phyloP scores from a whole-genome alignment of 257 asterid genomes.

The Knoxia roxburghii region DNA sequence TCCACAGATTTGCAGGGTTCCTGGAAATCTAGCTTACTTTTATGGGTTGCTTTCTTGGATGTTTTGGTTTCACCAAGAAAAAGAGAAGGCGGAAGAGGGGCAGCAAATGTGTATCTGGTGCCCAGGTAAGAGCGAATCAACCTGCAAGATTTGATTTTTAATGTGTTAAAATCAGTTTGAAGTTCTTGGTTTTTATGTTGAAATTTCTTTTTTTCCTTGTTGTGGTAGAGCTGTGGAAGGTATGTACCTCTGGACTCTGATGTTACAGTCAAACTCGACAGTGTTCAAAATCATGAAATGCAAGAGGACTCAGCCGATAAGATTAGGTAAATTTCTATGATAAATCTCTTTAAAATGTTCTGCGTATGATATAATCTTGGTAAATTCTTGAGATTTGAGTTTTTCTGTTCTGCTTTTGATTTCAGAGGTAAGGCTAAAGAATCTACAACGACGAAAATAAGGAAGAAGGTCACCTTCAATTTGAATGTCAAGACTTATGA shows the following conservation, averaged over 20 bases:
- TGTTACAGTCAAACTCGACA: conserved; percentile 25
- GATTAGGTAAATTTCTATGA: conserved; percentile 34
- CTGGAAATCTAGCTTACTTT: conserved; percentile 18
- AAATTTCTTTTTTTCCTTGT: neutral
- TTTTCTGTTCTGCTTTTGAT: neutral
- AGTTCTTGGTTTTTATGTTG: neutral
- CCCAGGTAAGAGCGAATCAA: conserved; percentile 28
- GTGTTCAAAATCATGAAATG: conserved; percentile 22
- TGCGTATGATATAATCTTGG: too few relatives aligned
- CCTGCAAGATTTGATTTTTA: neutral
- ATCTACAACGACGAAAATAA: conserved; percentile 32
- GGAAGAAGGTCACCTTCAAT: conserved; percentile 72
- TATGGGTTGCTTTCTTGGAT: conserved; percentile 76
- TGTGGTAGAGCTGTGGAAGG: conserved; percentile 38
- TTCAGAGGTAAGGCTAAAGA: conserved; percentile 46
- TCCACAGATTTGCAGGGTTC: conserved; percentile 1
- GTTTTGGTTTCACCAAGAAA: conserved; percentile 53
- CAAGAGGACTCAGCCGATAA: conserved; percentile 25
- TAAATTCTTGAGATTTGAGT: too few relatives aligned
- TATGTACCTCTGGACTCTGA: conserved; percentile 61
- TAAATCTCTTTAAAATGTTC: too few relatives aligned
- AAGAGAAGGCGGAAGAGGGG: conserved; percentile 31
- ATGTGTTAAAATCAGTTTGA: neutral
- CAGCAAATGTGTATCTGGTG: conserved; percentile 23
- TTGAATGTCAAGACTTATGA: conserved; percentile 61